Evolutionary conservation across 345 rosid species (phyloP), one percentile per base, ranked within the genome.

Genomic region (Ceriops tagal): DNA sequence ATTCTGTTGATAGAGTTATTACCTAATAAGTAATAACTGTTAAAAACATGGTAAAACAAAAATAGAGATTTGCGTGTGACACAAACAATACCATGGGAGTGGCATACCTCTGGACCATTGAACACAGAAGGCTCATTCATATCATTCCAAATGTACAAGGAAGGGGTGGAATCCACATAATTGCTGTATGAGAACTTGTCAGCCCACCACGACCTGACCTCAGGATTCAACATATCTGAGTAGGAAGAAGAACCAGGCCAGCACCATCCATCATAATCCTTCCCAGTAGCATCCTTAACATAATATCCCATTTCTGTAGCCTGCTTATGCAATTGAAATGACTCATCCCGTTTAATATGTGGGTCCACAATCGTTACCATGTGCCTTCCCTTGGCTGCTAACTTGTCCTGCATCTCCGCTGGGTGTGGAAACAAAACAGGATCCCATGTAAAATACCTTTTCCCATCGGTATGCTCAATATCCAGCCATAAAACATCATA

Each of bases 121-220:
- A 96, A 96, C 56, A 96, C 99, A 24, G 99, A 96, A 73, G 99
- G 99, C 83, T 96, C 99, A 66, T 96, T 96, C 99, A 96, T 92
- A 86, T 96, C 98, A 85, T 96, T 96, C 98, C 99, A 96, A 58
- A 88, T 92, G 80, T 92, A 88, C 75, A 96, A 80, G 2, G 96
- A 87, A 9, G 97, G 89, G 53, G 99, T 96, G 3, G 99, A 96
- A 67, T 98, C 97, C 21, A 62, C 83, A 79, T 96, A 96, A 67
- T 83, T 87, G 65, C 84, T 76, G 72, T 78, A 86, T 1, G 92
- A 92, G 83, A 96, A 92, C 73, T 79, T 86, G 31, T 86, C 89
- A 64, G 80, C 77, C 97, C 98, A 96, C 99, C 99, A 96, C 8
- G 88, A 71, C 68, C 99, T 88, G 76, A 96, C 85, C 86, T 89